phyloP scores from a whole-genome alignment of 1,284 basidiomycete genomes.

The Boletus smithii region DNA sequence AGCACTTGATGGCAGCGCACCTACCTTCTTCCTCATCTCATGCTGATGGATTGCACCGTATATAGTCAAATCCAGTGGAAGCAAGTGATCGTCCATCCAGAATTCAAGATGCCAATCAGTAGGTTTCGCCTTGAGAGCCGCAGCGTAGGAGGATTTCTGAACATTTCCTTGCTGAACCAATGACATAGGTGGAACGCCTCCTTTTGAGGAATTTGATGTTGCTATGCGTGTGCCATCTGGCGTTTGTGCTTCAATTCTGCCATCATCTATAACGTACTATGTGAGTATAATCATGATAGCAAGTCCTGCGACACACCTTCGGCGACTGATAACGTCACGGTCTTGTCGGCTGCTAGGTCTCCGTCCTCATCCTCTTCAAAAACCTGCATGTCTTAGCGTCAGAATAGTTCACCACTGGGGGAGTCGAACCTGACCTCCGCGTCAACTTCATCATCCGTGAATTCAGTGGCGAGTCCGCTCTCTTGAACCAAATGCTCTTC shows the following conservation, averaged over 20 bases:
- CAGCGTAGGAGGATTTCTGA: constrained; percentile 80
- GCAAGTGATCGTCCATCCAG: constrained; percentile 79
- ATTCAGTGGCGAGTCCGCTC: constrained; percentile 63
- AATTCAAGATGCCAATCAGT: constrained; percentile 97
- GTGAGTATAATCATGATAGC: constrained; percentile 10
- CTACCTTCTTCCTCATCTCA: constrained; percentile 69
- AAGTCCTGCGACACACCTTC: constrained; percentile 53
- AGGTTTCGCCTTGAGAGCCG: constrained; percentile 88
- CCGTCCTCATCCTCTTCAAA: constrained; percentile 73
- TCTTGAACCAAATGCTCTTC: constrained; percentile 61
- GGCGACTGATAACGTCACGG: constrained; percentile 78
- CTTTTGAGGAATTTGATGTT: constrained; percentile 67
- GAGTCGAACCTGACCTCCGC: constrained; percentile 47
- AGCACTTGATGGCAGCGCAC: constrained; percentile 59
- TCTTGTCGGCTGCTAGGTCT: constrained; percentile 73
- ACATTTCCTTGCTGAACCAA: constrained; percentile 42
- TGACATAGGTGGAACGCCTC: constrained; percentile 36
- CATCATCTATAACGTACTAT: constrained; percentile 60
- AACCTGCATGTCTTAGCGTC: constrained; percentile 39
- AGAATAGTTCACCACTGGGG: background rate
- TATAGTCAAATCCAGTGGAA: constrained; percentile 87
- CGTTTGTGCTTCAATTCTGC: constrained; percentile 91
- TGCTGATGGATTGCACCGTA: constrained; percentile 94
- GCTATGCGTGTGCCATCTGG: constrained; percentile 92
- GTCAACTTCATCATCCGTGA: constrained; percentile 79